Conservation (phyloP, 2,329 filamentous ascomycete species). For the Polychaeton citri region DNA sequence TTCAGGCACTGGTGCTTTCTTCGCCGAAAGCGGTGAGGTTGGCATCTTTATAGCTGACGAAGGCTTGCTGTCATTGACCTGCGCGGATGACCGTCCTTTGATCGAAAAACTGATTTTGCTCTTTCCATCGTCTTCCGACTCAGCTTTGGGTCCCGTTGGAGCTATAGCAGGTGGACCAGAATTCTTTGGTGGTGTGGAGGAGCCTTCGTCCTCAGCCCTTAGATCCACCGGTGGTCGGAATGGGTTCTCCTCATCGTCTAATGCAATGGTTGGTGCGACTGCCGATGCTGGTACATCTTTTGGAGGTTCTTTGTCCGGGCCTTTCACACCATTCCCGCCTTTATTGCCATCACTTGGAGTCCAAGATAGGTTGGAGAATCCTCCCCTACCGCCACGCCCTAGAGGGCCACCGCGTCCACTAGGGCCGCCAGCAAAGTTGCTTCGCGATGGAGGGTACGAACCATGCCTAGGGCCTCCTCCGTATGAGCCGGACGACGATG, state of each 20-base stretch:
- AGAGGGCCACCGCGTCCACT: constrained; percentile 31
- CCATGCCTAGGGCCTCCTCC: constrained; percentile 11
- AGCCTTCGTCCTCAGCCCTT: constrained; percentile 48
- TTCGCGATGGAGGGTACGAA: constrained; percentile 8
- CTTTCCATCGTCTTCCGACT: constrained; percentile 15
- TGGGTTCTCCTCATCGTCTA: constrained; percentile 44
- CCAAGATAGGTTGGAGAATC: constrained; percentile 60
- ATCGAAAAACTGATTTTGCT: constrained; percentile 85
- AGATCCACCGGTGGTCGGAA: constrained; percentile 52
- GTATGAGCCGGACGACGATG: constrained; percentile 28
- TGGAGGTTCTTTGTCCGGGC: constrained; percentile 14
- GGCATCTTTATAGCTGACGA: constrained; percentile 2
- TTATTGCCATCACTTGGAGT: constrained; percentile 43
- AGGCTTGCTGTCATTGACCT: background rate
- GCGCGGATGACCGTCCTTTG: constrained; percentile 46
- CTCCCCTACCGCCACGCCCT: constrained; percentile 31
- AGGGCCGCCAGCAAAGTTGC: constrained; percentile 9
- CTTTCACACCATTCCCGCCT: constrained; percentile 33
- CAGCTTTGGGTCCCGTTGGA: constrained; percentile 28
- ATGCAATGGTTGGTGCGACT: constrained; percentile 12
- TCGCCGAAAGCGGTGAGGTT: constrained; percentile 1
- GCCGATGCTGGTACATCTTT: constrained; percentile 4
- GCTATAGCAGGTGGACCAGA: constrained; percentile 4
- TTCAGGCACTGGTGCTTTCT: constrained; percentile 1
- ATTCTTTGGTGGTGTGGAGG: constrained; percentile 17